Evolutionary conservation across 2,329 filamentous ascomycete species (phyloP).

Genomic region (Nannizziopsis barbatae): DNA sequence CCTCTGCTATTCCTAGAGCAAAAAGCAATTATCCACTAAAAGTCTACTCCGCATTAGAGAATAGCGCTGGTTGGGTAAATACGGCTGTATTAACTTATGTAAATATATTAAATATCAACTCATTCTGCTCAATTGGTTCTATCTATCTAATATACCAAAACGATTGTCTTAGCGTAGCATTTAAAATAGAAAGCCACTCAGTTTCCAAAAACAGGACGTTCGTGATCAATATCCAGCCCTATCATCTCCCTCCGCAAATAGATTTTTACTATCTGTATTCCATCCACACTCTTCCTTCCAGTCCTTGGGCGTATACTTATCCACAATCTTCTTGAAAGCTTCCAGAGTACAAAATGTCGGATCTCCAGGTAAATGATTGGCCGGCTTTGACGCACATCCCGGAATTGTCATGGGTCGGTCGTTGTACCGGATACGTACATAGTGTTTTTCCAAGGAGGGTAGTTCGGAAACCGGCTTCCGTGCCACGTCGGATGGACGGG

Average conservation of each 20-base stretch:
- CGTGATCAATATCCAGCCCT: conserved; percentile 28
- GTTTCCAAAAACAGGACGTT: background rate
- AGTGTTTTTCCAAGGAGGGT: conserved; percentile 49
- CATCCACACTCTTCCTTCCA: conserved; percentile 57
- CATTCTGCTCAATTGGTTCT: too few species aligned
- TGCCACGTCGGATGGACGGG: conserved; percentile 23
- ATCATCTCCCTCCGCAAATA: conserved; percentile 38
- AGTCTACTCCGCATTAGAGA: too few species aligned
- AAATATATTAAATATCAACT: too few species aligned
- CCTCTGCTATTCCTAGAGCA: too few species aligned
- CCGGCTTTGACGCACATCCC: conserved; percentile 57
- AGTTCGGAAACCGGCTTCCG: conserved; percentile 26
- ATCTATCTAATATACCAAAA: too few species aligned
- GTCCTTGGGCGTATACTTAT: conserved; percentile 72
- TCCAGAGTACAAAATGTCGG: conserved; percentile 82
- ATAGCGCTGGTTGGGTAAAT: too few species aligned
- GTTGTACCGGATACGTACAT: conserved; percentile 84
- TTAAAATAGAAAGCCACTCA: background rate
- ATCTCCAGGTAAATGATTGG: conserved; percentile 78
- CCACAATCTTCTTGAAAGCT: conserved; percentile 85
- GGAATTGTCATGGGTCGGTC: conserved; percentile 71
- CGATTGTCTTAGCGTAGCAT: too few species aligned
- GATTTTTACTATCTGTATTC: conserved; percentile 44
- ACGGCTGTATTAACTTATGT: too few species aligned
- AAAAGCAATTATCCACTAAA: too few species aligned